Conservation (phyloP, 306 rosid species). For the Luffa aegyptiaca region DNA sequence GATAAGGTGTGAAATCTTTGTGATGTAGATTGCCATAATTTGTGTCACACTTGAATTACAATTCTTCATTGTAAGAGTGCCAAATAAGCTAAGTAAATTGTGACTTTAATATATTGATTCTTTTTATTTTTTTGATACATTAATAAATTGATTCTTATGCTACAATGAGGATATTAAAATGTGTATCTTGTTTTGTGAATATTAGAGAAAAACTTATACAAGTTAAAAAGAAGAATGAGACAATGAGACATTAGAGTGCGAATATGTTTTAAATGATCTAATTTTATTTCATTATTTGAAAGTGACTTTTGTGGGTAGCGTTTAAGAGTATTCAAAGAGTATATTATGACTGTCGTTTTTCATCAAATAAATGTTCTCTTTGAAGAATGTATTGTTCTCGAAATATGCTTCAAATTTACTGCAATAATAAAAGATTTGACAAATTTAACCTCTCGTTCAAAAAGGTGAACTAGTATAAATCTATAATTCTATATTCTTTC, state of each 20-base stretch:
- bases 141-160: not conserved
- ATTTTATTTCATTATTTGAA: not conserved
- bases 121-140: too few species aligned
- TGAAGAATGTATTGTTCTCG: not conserved
- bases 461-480: not conserved
- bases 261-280: not conserved
- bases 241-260: not conserved
- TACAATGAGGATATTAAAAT: not conserved
- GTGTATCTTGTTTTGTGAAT: not conserved
- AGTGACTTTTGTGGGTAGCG: not conserved
- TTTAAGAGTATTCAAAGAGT: not conserved
- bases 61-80: not conserved
- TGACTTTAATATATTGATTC: not conserved
- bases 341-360: not conserved
- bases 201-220: not conserved
- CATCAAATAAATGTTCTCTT: not conserved
- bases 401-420: not conserved
- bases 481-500: not conserved
- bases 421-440: not conserved
- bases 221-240: not conserved
- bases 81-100: not conserved
- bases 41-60: not conserved
- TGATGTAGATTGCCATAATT: not conserved
- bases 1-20: not conserved
- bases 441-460: not conserved